Conservation (phyloP, 805 yeast genomes). For the Torulaspora gathmanii region DNA sequence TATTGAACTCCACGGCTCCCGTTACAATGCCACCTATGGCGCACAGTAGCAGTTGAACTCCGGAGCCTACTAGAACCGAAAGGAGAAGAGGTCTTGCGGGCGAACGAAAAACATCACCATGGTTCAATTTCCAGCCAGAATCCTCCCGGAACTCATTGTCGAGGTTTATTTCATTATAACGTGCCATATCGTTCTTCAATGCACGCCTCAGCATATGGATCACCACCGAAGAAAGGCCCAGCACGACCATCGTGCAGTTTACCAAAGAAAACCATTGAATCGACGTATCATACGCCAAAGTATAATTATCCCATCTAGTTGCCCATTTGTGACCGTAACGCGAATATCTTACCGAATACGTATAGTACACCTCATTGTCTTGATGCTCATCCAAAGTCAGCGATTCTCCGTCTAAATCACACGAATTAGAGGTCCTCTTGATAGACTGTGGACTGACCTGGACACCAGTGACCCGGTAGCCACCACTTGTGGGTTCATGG, state of each 20-base stretch:
- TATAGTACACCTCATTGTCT: constrained; percentile 60
- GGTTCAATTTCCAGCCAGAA: constrained; percentile 94
- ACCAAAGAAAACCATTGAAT: constrained; percentile 94
- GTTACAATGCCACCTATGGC: constrained; percentile 64
- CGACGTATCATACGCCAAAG: constrained; percentile 85
- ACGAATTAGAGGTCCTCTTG: constrained; percentile 39
- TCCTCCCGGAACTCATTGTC: constrained; percentile 87
- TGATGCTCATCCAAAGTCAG: constrained; percentile 47
- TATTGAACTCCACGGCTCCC: constrained; percentile 82
- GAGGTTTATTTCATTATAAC: constrained; percentile 83
- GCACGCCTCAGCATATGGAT: constrained; percentile 75
- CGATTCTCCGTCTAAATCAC: constrained; percentile 34
- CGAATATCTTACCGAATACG: constrained; percentile 77
- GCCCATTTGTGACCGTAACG: constrained; percentile 85
- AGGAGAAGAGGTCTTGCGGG: constrained; percentile 67
- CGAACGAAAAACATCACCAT: constrained; percentile 90
- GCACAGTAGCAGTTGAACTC: constrained; percentile 80
- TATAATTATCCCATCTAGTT: constrained; percentile 96
- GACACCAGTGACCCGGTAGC: constrained; percentile 87
- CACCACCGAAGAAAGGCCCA: constrained; percentile 70
- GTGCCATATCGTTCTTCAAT: constrained; percentile 75
- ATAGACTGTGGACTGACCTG: constrained; percentile 67
- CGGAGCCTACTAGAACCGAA: constrained; percentile 83
- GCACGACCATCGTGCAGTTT: constrained; percentile 77
- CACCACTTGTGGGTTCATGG: constrained; percentile 63